Evolutionary conservation across 108 stramenopile genomes (phyloP), one percentile per base, ranked within the genome.

Genomic region (Cyclotella cryptica): DNA sequence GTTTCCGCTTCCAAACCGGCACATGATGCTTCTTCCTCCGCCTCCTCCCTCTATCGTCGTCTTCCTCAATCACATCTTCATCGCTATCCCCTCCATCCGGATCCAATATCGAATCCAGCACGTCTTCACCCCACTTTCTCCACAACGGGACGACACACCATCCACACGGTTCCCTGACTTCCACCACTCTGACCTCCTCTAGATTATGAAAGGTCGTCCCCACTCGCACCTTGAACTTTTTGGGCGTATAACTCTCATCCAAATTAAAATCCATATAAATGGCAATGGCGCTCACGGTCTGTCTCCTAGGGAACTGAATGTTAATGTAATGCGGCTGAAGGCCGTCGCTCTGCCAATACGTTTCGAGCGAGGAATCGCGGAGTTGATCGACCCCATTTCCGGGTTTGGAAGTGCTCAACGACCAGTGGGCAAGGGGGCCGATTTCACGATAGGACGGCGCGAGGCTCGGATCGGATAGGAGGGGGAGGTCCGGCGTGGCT

Each of bases 321-420:
- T 95, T 98, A 66, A 99, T 96, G 46, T 86, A 86, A 68, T 99
- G 98, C 10, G 98, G 98, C 71, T 96, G 96, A 14, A 81, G 76
- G 6, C 98, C 97, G 80, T 98, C 97, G 45, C 81, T 89, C 74
- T 99, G 98, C 98, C 98, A 99, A 67, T 98, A 98, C 0, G 97
- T 97, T 30, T 96, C 93, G 15, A 78, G 60, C 72, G 75, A 83
- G 7, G 78, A 75, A 71, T 96, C 93, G 41, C 93, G 80, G 10
- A 99, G 79, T 85, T 98, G 97, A 59, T 97, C 97, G 10, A 99
- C 96, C 1, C 98, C 98, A 76, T 98, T 99, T 17, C 98, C 98
- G 14, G 98, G 98, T 78, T 99, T 99, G 67, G 98, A 97, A 10
- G 95, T 93, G 29, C 89, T 89, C 0, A 99, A 80, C 41, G 94